Evolutionary conservation across 225 moss, liverwort and hornwort species (phyloP), one percentile per base, ranked within the genome.

Genomic region (Physcomitrium patens): DNA sequence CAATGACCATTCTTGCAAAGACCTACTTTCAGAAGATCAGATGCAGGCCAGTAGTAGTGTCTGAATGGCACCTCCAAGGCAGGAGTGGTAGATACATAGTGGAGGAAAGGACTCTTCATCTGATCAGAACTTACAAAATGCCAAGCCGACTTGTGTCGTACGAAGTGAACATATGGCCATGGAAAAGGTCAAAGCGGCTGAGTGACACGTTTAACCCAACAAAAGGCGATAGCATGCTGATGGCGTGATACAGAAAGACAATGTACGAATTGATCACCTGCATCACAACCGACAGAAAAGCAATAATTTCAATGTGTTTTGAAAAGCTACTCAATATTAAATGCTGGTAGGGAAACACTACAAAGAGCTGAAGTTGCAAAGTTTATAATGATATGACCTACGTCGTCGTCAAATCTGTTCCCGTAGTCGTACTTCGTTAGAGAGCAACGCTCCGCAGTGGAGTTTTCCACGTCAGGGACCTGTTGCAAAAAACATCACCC

Each of bases 131-230:
- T 91, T 72, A 93, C 91, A 99, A 73, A 75, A 99, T 99, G 65
- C 99, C 99, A 62, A 99, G 89, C 75, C 95, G 83, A 55, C 89
- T 85, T 28, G 91, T 93, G 52, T 88, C 84, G 20, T 89, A 91
- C 43, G 90, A 81, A 24, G 89, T 93, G 74, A 99, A 99, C 88
- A 95, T 90, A 72, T 99, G 95, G 56, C 99, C 99, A 67, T 95
- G 99, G 79, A 95, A 99, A 18, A 99, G 93, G 72, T 99, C 99
- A 63, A 88, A 99, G 74, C 99, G 93, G 79, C 56, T 89, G 53
- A 99, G 84, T 52, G 95, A 93, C 54, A 99, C 86, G 76, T 95
- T 88, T 77, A 99, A 86, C 44, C 93, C 95, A 31, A 86, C 95
- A 26, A 75, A 71, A 50, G 99, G 95, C 64, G 95, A 83, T 69